Evolutionary conservation across 768 basidiomycete genomes (phyloP), one percentile per base, ranked within the genome.

Genomic region (Boletus barrowsii): DNA sequence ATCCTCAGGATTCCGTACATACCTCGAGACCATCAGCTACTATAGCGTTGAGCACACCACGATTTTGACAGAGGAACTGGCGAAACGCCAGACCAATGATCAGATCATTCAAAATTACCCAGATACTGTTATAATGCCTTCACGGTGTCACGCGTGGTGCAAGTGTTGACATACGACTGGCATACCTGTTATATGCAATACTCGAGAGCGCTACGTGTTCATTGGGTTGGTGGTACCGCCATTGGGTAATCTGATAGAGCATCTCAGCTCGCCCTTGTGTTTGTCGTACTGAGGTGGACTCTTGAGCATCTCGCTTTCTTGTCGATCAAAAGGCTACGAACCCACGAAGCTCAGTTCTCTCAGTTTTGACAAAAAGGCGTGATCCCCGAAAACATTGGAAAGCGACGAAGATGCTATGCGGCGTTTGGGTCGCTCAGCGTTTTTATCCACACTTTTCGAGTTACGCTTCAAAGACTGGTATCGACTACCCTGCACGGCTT

Each of bases 61-160:
- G 68, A 62, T 93, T 88, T 48, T 91, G 87, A 49, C 76, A 79
- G 2, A 97, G 63, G 63, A 93, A 83, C 1, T 83, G 71, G 1
- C 88, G 85, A 30, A 90, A 73, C 0, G 87, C 86, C 40, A 82
- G 70, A 1, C 96, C 96, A 29, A 97, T 77, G 26, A 93, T 93
- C 26, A 94, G 68, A 65, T 98, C 96, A 69, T 98, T 98, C 61
- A 93, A 67, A 29, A 94, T 80, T 2, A 96, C 75, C 96, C 96
- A 98, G 3, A 96, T 77, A 30, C 82, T 85, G 64, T 95, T 97
- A 75, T 91, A 95, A 68, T 96, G 94, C 48, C 91, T 94, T 43
- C 15, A 54, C 18, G 32, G 53, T 10, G 43, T 57, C 29, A 50
- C 8, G 26, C 14, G 3, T n/a, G n/a, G 20, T 35, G 41, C 36